phyloP scores from a whole-genome alignment of 2,329 filamentous ascomycete species.

The Sporothrix inflata region DNA sequence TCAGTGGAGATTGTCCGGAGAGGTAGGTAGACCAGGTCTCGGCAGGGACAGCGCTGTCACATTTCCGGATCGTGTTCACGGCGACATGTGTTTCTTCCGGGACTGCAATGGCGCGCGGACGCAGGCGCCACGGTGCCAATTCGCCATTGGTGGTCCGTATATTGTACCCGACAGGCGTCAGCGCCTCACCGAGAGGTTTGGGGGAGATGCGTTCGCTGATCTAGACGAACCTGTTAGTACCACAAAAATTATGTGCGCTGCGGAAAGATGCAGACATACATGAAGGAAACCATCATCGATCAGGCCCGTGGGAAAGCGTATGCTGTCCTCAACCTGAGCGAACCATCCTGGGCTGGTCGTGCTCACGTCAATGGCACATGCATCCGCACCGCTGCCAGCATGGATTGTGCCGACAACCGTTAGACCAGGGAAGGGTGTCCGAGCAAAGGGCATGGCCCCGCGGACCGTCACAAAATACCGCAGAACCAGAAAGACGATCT shows the following conservation, averaged over 20 bases:
- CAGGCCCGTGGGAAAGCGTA: slow-evolving; percentile 38
- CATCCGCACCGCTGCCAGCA: not conserved
- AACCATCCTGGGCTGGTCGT: slow-evolving; percentile 35
- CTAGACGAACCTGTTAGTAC: slow-evolving; percentile 26
- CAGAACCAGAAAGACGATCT: slow-evolving; percentile 38
- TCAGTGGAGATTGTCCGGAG: slow-evolving; percentile 24
- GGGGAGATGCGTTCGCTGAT: slow-evolving; percentile 36
- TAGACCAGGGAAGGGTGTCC: slow-evolving; percentile 39
- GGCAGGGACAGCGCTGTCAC: slow-evolving; percentile 28
- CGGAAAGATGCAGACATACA: slow-evolving; percentile 35
- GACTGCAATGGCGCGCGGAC: slow-evolving; percentile 44
- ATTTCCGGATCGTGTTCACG: slow-evolving; percentile 37
- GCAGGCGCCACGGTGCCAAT: slow-evolving; percentile 45
- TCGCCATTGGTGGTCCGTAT: slow-evolving; percentile 45
- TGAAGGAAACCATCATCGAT: slow-evolving; percentile 48
- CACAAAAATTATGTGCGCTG: not conserved
- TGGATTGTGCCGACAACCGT: slow-evolving; percentile 36
- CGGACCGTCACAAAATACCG: slow-evolving; percentile 38
- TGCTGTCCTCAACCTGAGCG: slow-evolving; percentile 36
- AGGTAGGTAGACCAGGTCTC: slow-evolving; percentile 33
- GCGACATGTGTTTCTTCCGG: slow-evolving; percentile 37
- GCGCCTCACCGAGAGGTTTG: not conserved
- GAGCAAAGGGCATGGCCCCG: slow-evolving; percentile 41
- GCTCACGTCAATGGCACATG: slow-evolving; percentile 21
- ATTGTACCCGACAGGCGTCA: slow-evolving; percentile 37